These are phyloP conservation scores for Leucaena leucocephala DNA, from an alignment of 306 rosid species.

Conservation along the genomic window DNA sequence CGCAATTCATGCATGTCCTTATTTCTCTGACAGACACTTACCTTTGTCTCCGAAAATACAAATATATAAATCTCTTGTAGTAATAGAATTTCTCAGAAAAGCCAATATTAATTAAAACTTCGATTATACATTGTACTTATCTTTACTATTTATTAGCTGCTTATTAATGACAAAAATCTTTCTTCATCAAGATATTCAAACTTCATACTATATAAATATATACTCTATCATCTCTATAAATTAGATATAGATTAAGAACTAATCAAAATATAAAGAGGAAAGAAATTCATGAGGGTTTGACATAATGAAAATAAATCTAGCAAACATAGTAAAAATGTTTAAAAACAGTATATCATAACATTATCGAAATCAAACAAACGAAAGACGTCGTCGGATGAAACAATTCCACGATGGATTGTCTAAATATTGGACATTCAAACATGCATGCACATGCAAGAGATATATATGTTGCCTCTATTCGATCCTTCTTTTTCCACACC, in stretches of 20 bases:
- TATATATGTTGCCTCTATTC: neutral
- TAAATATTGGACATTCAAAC: neutral
- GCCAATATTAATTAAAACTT: neutral
- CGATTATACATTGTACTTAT: neutral
- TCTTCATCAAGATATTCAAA: neutral
- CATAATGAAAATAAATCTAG: neutral
- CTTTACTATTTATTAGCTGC: neutral
- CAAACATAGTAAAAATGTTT: neutral
- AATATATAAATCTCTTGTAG: neutral
- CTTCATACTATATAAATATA: neutral
- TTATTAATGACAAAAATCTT: neutral
- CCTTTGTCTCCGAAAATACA: neutral
- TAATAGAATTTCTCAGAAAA: neutral
- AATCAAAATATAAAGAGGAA: too few relatives aligned
- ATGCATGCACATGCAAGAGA: neutral
- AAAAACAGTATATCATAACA: neutral
- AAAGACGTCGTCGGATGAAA: neutral
- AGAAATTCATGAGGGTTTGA: too few relatives aligned
- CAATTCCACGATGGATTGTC: neutral
- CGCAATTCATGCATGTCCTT: neutral
- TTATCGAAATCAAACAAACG: neutral
- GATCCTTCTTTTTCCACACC: conserved; percentile 18
- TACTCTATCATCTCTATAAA: neutral
- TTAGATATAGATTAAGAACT: too few relatives aligned
- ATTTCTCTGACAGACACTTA: neutral